Base-by-base conservation (phyloP, 768 basidiomycete species). In the Naganishia antarctica region DNA sequence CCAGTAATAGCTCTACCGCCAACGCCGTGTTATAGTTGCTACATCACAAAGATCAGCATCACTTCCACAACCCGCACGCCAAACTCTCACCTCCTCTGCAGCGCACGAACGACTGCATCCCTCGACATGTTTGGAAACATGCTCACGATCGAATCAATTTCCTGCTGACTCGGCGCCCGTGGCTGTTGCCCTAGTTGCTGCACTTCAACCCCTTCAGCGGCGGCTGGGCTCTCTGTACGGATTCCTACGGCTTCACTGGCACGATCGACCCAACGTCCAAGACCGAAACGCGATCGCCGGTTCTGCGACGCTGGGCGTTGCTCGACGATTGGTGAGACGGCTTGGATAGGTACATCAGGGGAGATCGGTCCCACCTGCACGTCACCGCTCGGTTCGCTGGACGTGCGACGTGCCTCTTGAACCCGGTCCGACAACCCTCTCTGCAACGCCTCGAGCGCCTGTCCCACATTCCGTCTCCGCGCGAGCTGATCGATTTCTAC, bases 71-170 rank as follows among this genome's bases (percentile, higher is more conserved):
- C 13, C 40, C 23, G 7, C 2, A 29, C 37, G 16, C 9, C 5
- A 9, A n/a, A 63, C 21, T 23, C 84, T 71, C 71, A 90, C 91
- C 87, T 92, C 75, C 87, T 80, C 74, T 92, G 90, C 41, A 96
- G 78, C 12, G 90, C 87, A 23, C 83, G 83, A 1, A 91, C 82
- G 11, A 93, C 80, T 25, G 84, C 82, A 57, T 89, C 87, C 50
- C 90, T 81, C 40, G 83, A 82, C 29, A 89, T 72, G 72, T 88
- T 84, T 23, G 91, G 91, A 73, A 96, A 96, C 87, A 96, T 91
- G 51, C 78, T 81, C 48, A 84, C 83, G 60, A 93, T 70, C 49
- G 88, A 73, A 28, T 40, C 41, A 21, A 74, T 72, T 66, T 67
- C 74, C 72, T 73, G 85, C 8, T 80, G 75, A 59, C 93, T 88